phyloP scores from a whole-genome alignment of 495 filamentous ascomycete genomes.

The Aspergillus carlsbadensis region DNA sequence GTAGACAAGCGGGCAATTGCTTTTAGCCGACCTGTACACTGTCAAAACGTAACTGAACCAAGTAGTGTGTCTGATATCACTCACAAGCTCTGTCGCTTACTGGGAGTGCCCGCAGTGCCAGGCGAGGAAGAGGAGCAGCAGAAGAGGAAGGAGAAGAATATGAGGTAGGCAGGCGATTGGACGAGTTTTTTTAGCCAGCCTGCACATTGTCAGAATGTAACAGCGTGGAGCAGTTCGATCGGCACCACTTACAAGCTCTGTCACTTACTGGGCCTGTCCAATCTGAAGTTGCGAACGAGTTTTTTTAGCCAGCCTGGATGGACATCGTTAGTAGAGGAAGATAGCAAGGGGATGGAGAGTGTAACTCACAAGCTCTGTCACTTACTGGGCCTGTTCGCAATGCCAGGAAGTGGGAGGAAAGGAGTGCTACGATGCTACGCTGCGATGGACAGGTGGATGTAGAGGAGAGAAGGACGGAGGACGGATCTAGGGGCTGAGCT shows the following conservation, averaged over 20 bases:
- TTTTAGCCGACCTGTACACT: too few species aligned
- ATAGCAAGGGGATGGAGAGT: not conserved
- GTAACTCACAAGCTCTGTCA: conserved; percentile 20
- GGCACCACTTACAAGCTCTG: conserved; percentile 17
- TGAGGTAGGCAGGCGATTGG: not conserved
- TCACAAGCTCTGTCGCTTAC: conserved; percentile 2
- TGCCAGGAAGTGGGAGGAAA: not conserved
- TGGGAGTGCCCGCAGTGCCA: not conserved
- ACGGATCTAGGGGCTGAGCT: not conserved
- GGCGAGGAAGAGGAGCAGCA: not conserved
- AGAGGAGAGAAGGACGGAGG: too few species aligned
- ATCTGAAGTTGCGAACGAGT: not conserved
- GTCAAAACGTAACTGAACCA: too few species aligned
- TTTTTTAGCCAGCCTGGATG: conserved; percentile 19
- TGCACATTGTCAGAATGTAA: not conserved
- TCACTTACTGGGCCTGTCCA: conserved; percentile 21
- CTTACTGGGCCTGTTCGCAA: conserved; percentile 17
- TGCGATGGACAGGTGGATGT: too few species aligned
- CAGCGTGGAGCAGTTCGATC: not conserved
- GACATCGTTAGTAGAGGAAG: not conserved
- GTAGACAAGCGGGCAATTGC: too few species aligned
- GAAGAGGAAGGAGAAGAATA: not conserved
- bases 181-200: conserved; percentile 16
- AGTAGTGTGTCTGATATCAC: too few species aligned
- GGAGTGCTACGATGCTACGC: not conserved